Conservation (phyloP, 2,329 filamentous ascomycete genomes). For the Colletotrichum sp. region DNA sequence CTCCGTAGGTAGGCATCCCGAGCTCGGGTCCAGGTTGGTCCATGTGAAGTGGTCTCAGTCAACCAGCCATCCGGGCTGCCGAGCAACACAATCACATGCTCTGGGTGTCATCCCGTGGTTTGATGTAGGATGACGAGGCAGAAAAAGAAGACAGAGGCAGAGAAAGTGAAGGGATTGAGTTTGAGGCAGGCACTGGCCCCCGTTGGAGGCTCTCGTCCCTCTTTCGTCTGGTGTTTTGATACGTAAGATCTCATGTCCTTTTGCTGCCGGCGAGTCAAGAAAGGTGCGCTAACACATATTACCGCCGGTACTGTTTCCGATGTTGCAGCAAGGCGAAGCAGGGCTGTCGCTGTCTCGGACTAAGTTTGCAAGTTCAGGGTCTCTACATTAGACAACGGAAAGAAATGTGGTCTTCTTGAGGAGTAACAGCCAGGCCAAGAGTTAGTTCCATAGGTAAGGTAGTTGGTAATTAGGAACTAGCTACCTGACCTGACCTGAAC, state of each 20-base stretch:
- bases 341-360: neutral
- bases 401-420: neutral
- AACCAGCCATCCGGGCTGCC: neutral
- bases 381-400: neutral
- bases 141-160: neutral
- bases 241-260: slow-evolving; percentile 1
- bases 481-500: neutral
- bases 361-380: neutral
- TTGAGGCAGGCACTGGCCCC: neutral
- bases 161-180: slow-evolving; percentile 4
- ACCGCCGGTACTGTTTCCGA: slow-evolving; percentile 6
- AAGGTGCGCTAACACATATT: neutral
- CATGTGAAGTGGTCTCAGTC: neutral
- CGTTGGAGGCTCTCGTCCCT: neutral
- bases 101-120: neutral
- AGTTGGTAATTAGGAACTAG: neutral
- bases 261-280: slow-evolving; percentile 5
- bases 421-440: neutral
- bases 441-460: neutral
- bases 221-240: slow-evolving; percentile 19
- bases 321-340: neutral
- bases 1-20: neutral
- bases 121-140: neutral
- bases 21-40: neutral
- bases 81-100: slow-evolving; percentile 6